phyloP scores from a whole-genome alignment of 768 basidiomycete species.

The Termitomyces sp. region DNA sequence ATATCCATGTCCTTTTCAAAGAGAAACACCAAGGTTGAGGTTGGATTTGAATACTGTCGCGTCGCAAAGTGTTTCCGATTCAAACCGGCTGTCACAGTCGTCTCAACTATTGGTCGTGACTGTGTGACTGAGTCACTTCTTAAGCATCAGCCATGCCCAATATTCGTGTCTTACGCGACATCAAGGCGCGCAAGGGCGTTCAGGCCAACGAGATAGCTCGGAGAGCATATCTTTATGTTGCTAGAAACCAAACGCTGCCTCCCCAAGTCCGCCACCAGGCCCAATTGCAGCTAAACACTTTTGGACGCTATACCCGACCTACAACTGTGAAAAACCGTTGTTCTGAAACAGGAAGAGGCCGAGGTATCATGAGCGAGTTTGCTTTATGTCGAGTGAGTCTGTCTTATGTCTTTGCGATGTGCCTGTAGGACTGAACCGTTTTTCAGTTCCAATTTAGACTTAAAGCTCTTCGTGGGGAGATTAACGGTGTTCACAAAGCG shows the following conservation, averaged over 20 bases:
- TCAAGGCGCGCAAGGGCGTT: slow-evolving; percentile 71
- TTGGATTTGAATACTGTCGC: background rate
- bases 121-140: slow-evolving; percentile 2
- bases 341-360: slow-evolving; percentile 74
- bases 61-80: slow-evolving; percentile 19
- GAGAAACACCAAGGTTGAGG: background rate
- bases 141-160: slow-evolving; percentile 28
- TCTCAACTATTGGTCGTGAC: background rate
- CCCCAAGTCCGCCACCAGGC: slow-evolving; percentile 89
- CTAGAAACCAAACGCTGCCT: slow-evolving; percentile 86
- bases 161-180: slow-evolving; percentile 62
- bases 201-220: slow-evolving; percentile 74
- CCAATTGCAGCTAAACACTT: slow-evolving; percentile 87
- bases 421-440: background rate
- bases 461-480: slow-evolving; percentile 74
- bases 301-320: slow-evolving; percentile 78
- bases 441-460: slow-evolving; percentile 83
- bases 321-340: slow-evolving; percentile 89
- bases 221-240: slow-evolving; percentile 88
- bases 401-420: slow-evolving; percentile 8
- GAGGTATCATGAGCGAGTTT: slow-evolving; percentile 88
- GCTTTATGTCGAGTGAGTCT: slow-evolving; percentile 67
- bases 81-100: slow-evolving; percentile 34
- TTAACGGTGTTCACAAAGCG: slow-evolving; percentile 86
- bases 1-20: slow-evolving; percentile 21